phyloP scores from a whole-genome alignment of 2,329 filamentous ascomycete genomes.

The Tolypocladium ophioglossoides region DNA sequence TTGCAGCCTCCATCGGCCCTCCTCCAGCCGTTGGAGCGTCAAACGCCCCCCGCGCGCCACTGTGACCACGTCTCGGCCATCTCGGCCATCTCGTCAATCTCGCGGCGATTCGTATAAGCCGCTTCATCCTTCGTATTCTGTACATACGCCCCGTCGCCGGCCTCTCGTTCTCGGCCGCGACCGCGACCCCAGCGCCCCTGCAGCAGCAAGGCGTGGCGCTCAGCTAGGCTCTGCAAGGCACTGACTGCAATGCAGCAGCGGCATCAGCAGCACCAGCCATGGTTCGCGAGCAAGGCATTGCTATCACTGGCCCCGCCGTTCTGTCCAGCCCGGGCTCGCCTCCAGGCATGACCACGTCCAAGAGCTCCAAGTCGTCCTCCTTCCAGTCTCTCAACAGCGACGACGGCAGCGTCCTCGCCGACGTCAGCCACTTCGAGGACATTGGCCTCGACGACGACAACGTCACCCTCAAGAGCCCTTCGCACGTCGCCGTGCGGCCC shows the following conservation, averaged over 20 bases:
- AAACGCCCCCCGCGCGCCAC: background rate
- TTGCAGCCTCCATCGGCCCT: background rate
- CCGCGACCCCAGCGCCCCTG: background rate
- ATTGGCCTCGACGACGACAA: constrained; percentile 67
- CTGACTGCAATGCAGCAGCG: constrained; percentile 13
- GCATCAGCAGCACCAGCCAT: constrained; percentile 14
- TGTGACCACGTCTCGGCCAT: too few species aligned
- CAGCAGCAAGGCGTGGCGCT: background rate
- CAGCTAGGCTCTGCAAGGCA: background rate
- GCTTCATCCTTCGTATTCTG: background rate
- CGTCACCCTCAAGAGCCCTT: constrained; percentile 39
- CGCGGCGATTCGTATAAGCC: background rate
- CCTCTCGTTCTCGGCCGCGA: background rate
- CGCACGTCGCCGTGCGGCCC: constrained; percentile 29
- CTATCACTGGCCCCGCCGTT: constrained; percentile 8
- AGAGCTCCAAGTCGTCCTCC: constrained; percentile 85
- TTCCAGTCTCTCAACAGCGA: constrained; percentile 72
- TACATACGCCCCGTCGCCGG: background rate
- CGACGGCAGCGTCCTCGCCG: constrained; percentile 57
- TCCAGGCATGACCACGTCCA: constrained; percentile 64
- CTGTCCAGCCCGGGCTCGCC: constrained; percentile 25
- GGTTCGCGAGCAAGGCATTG: constrained; percentile 21
- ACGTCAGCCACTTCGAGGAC: constrained; percentile 83
- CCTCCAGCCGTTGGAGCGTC: background rate
- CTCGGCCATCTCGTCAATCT: too few species aligned